These are phyloP conservation scores for Alternaria postmessia DNA, from an alignment of 2,329 filamentous ascomycete species.

Conservation along the genomic window DNA sequence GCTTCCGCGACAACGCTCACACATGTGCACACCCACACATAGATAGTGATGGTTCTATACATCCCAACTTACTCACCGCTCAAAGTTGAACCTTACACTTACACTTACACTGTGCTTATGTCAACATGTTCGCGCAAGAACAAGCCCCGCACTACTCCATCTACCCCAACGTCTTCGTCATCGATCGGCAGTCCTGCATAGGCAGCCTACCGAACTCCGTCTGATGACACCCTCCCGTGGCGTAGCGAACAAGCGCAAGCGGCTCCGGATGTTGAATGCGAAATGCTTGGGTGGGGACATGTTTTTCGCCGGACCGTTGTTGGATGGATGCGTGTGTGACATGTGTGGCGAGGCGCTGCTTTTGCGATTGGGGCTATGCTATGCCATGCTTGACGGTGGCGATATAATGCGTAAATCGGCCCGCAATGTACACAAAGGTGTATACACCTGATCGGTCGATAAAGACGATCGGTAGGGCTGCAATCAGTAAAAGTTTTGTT, in stretches of 20 bases:
- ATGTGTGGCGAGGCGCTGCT: conserved; percentile 2
- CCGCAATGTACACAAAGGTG: background rate
- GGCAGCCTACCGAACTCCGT: background rate
- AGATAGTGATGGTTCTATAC: background rate
- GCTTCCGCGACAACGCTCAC: conserved; percentile 3
- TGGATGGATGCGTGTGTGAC: background rate
- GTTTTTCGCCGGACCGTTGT: background rate
- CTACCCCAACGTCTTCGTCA: conserved; percentile 6
- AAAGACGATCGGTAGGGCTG: background rate
- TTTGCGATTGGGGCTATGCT: background rate
- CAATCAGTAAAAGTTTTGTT: background rate
- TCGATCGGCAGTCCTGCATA: conserved; percentile 3
- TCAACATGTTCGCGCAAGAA: conserved; percentile 3
- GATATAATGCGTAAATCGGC: background rate
- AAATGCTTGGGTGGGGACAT: background rate
- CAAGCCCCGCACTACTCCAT: conserved; percentile 1
- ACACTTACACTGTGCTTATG: background rate
- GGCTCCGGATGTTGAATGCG: conserved; percentile 1
- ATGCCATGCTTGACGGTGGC: background rate
- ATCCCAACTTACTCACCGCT: conserved; percentile 1
- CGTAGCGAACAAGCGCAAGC: background rate
- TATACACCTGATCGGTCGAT: background rate
- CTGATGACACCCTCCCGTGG: conserved; percentile 2
- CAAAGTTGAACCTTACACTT: background rate
- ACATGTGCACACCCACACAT: background rate